phyloP scores from a whole-genome alignment of 352 stramenopile species.

The Globisporangium recalcitrans region DNA sequence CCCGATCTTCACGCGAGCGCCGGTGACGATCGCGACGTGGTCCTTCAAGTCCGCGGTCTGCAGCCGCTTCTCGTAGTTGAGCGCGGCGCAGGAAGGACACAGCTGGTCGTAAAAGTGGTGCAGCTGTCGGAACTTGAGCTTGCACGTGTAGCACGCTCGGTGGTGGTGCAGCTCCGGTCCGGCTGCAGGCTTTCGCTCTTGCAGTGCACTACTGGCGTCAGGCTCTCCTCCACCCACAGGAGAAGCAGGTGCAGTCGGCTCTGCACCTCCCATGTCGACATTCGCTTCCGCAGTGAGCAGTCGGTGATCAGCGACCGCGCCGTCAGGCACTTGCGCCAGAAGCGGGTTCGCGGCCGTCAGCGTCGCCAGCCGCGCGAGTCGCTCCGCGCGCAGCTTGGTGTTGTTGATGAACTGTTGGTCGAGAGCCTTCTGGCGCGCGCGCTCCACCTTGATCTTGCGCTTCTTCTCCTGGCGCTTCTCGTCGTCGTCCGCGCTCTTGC shows the following conservation, averaged over 20 bases:
- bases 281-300: slow-evolving; percentile 18
- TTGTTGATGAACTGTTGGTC: slow-evolving; percentile 82
- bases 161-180: slow-evolving; percentile 70
- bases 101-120: slow-evolving; percentile 94
- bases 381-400: slow-evolving; percentile 63
- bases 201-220: neutral
- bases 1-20: slow-evolving; percentile 94
- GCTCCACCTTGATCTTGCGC: slow-evolving; percentile 63
- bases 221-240: neutral
- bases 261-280: slow-evolving; percentile 1
- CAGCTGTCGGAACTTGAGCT: slow-evolving; percentile 88
- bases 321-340: slow-evolving; percentile 60
- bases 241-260: neutral
- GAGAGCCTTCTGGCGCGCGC: slow-evolving; percentile 52
- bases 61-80: slow-evolving; percentile 93
- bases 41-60: slow-evolving; percentile 78
- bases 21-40: slow-evolving; percentile 89
- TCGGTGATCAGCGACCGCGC: slow-evolving; percentile 18
- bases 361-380: slow-evolving; percentile 43
- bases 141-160: slow-evolving; percentile 93
- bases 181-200: neutral
- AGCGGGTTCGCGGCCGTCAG: slow-evolving; percentile 58
- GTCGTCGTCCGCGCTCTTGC: slow-evolving; percentile 37
- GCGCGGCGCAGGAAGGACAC: slow-evolving; percentile 88
- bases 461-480: slow-evolving; percentile 56